phyloP scores from a whole-genome alignment of 352 stramenopile genomes.

The Globisporangium cederbergense region DNA sequence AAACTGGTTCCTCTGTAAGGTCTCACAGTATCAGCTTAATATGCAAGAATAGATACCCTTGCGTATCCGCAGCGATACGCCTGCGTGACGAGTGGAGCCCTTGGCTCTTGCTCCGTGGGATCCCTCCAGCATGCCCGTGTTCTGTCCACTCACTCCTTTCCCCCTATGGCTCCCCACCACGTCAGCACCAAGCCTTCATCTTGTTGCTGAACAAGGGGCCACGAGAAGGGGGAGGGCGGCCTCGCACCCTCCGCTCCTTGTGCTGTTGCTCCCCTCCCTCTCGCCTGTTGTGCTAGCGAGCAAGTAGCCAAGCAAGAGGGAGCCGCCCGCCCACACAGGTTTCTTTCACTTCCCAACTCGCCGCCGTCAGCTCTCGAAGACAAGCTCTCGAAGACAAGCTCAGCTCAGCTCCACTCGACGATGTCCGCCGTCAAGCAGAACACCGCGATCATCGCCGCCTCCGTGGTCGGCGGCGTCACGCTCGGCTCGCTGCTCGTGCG shows the following conservation, averaged over 20 bases:
- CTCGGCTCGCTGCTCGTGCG: constrained; percentile 70
- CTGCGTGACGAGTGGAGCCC: background rate
- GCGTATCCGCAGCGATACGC: background rate
- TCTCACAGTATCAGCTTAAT: background rate
- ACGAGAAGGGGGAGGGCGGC: constrained; percentile 3
- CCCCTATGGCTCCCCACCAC: constrained; percentile 21
- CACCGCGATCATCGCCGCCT: constrained; percentile 65
- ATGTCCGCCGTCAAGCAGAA: constrained; percentile 61
- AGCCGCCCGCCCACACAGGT: too few species aligned
- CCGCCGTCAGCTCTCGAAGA: background rate
- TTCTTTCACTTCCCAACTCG: constrained; percentile 8
- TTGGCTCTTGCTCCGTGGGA: background rate
- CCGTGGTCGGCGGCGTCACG: constrained; percentile 54
- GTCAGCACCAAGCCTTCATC: constrained; percentile 11
- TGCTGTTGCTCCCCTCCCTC: background rate
- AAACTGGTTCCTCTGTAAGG: background rate
- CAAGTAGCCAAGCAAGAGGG: too few species aligned
- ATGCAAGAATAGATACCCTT: background rate
- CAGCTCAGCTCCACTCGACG: constrained; percentile 1
- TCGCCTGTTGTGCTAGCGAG: background rate
- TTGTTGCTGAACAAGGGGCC: background rate
- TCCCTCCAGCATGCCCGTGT: background rate
- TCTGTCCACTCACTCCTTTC: constrained; percentile 13
- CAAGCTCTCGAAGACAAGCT: background rate
- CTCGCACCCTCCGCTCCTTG: background rate